A percentile compares a stretch with the other conserved stretches of the same genome.
Conservation (phyloP, 768 basidiomycete species). For the Leccinum fibrillosum region DNA sequence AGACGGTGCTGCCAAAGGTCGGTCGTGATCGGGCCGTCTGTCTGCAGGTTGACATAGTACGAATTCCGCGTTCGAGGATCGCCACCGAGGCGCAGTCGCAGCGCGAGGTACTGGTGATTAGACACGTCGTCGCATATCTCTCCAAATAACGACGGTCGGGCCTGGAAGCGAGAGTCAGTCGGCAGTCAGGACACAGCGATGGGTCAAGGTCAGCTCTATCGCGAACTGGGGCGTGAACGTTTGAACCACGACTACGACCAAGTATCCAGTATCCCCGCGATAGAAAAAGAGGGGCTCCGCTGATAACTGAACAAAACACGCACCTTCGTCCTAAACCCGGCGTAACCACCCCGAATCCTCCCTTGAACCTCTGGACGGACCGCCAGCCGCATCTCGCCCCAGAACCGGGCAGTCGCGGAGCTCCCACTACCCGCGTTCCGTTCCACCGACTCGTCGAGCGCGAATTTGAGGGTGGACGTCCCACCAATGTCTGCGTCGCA, state of each 20-base stretch:
- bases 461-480: slow-evolving; percentile 73
- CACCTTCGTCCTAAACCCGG: slow-evolving; percentile 86
- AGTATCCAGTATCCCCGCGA: too few relatives aligned
- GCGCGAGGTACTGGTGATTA: slow-evolving; percentile 72
- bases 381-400: slow-evolving; percentile 71
- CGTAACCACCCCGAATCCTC: slow-evolving; percentile 80
- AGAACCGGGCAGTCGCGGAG: slow-evolving; percentile 63
- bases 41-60: slow-evolving; percentile 95
- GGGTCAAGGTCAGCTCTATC: not conserved
- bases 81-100: slow-evolving; percentile 77
- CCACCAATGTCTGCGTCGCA: slow-evolving; percentile 91
- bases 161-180: slow-evolving; percentile 35
- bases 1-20: slow-evolving; percentile 96
- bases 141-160: slow-evolving; percentile 82
- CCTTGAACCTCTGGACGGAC: slow-evolving; percentile 67
- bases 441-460: slow-evolving; percentile 54
- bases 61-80: slow-evolving; percentile 72
- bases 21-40: slow-evolving; percentile 72
- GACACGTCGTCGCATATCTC: slow-evolving; percentile 83
- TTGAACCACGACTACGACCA: too few relatives aligned
- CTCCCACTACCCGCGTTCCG: slow-evolving; percentile 45
- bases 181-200: not conserved
- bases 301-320: slow-evolving; percentile 1
- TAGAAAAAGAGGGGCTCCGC: not conserved
- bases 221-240: not conserved